Evolutionary conservation across 2,329 filamentous ascomycete genomes (phyloP), one percentile per base, ranked within the genome.

Genomic region (Cladosporium austrohemisphaericum): DNA sequence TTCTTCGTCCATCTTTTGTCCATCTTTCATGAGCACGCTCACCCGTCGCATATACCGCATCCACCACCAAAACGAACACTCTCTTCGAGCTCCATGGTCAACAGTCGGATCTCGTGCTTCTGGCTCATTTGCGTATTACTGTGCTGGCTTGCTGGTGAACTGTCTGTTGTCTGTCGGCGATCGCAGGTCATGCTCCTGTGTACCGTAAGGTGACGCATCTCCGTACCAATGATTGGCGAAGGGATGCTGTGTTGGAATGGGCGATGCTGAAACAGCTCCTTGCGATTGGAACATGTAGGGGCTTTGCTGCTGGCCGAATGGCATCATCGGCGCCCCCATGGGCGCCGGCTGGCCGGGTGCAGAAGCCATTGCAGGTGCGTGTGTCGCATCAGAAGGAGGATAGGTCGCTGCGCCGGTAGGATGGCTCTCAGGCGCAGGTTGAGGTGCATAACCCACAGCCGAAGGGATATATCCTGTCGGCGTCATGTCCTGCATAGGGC

Each of bases 281-380:
- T 41, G 38, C 3, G 16, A 22, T 26, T 50, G 47, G 19, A 50
- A 50, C 47, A 50, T 50, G 31, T 41, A 50, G 5, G 47, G 47
- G 16, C n/a, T 28, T 5, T 40, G 22, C 19, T 35, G 25, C 13
- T 47, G 43, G 29, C 31, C 29, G 23, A 28, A 50, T 8, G 22
- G 4, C 29, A 37, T 31, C 35, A 49, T 49, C 37, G 45, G 19
- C 4, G 33, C 41, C 5, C 36, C 36, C 33, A 32, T 20, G 4
- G 37, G 28, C 10, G 20, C 46, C 4, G 44, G 16, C 13, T 37
- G 33, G 3, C 19, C 36, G 3, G 32, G 18, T 13, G 25, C 44
- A 1, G 36, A 14, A 8, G 36, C 5, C 32, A 45, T 22, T n/a
- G 31, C 23, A 23, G 33, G 25, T 19, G 44, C 18, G 14, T 45